phyloP scores from a whole-genome alignment of 2,329 filamentous ascomycete genomes.

The Chrysosporium keratinophilum region DNA sequence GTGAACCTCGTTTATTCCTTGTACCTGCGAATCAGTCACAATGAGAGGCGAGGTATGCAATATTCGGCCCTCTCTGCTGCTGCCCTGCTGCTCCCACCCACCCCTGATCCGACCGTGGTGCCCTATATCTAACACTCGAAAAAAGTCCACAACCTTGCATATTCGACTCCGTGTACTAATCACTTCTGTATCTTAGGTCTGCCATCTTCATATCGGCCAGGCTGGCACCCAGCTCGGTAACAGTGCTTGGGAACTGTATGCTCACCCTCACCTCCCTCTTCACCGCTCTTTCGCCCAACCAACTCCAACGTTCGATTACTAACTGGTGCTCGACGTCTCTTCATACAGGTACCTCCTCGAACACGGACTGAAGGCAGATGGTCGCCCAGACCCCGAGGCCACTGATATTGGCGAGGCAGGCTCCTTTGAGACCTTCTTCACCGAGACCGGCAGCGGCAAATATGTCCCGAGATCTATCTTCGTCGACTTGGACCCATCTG shows the following conservation, averaged over 20 bases:
- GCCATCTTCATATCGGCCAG: conserved; percentile 59
- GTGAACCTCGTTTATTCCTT: background rate
- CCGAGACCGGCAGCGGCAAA: conserved; percentile 53
- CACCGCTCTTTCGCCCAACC: conserved; percentile 15
- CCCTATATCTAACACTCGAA: conserved; percentile 16
- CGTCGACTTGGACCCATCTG: conserved; percentile 55
- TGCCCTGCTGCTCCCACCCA: background rate
- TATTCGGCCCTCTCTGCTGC: conserved; percentile 16
- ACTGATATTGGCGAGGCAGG: conserved; percentile 45
- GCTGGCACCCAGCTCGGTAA: conserved; percentile 58
- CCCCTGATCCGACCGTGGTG: conserved; percentile 18
- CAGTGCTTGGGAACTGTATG: conserved; percentile 59
- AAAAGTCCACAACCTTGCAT: conserved; percentile 4
- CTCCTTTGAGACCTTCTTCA: conserved; percentile 57
- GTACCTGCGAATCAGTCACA: conserved; percentile 15
- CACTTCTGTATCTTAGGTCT: conserved; percentile 40
- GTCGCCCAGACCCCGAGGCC: conserved; percentile 47
- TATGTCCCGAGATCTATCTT: conserved; percentile 60
- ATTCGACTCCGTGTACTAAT: conserved; percentile 5
- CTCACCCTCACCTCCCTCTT: conserved; percentile 19
- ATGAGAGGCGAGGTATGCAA: conserved; percentile 31
- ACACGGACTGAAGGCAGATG: conserved; percentile 53
- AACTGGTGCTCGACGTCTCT: conserved; percentile 1
- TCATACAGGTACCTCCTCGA: conserved; percentile 51
- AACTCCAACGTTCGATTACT: background rate